Conservation (phyloP, 768 basidiomycete genomes). For the Mycena pura region DNA sequence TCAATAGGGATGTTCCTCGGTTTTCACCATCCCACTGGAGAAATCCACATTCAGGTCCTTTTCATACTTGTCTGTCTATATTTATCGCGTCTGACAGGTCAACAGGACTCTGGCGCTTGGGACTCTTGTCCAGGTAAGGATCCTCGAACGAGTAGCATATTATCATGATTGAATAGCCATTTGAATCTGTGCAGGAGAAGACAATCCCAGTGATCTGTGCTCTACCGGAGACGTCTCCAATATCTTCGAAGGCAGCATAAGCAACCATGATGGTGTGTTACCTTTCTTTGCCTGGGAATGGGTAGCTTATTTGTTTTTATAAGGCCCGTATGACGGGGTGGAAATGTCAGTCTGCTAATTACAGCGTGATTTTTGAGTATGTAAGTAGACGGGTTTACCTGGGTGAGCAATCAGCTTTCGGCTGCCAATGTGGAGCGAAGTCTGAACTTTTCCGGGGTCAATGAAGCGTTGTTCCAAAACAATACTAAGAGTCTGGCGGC, state of each 20-base stretch:
- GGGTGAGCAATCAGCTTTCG: too few relatives aligned
- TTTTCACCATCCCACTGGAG: slow-evolving; percentile 53
- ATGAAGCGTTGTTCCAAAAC: too few relatives aligned
- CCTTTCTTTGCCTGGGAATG: not conserved
- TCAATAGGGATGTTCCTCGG: slow-evolving; percentile 44
- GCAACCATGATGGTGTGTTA: slow-evolving; percentile 54
- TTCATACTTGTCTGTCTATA: not conserved
- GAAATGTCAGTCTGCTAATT: too few relatives aligned
- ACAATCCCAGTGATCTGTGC: slow-evolving; percentile 61
- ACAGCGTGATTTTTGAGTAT: too few relatives aligned
- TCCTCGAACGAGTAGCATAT: not conserved
- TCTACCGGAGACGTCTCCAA: slow-evolving; percentile 58
- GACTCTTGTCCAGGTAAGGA: slow-evolving; percentile 55
- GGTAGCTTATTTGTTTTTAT: not conserved
- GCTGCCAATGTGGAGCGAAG: too few relatives aligned
- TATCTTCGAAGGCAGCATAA: slow-evolving; percentile 49
- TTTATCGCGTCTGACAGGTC: not conserved
- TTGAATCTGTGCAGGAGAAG: slow-evolving; percentile 57
- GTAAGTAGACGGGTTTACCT: too few relatives aligned
- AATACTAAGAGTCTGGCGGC: too few relatives aligned
- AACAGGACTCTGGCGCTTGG: slow-evolving; percentile 50
- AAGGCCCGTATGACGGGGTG: slow-evolving; percentile 44
- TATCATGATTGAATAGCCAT: slow-evolving; percentile 10
- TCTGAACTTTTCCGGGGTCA: too few relatives aligned
- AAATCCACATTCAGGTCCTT: slow-evolving; percentile 43